A percentile compares a stretch with the other conserved stretches of the same genome.
Conservation (phyloP, 163 green algal species). For the Trebouxia gelatinosa region DNA sequence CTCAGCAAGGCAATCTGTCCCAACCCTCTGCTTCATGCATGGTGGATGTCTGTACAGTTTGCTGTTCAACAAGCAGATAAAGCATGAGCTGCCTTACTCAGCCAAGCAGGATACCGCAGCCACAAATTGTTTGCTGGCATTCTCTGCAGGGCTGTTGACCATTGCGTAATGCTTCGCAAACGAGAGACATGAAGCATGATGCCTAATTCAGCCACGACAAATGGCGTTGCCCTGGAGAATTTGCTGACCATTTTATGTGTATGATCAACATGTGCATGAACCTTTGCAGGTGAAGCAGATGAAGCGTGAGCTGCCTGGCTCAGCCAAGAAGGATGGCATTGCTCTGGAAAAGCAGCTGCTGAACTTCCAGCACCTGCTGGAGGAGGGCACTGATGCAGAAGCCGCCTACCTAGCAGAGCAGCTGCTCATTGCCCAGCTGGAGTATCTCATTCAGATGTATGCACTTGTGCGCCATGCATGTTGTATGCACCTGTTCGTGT, state of each 20-base stretch:
- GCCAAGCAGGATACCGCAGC: background rate
- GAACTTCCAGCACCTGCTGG: slow-evolving; percentile 6
- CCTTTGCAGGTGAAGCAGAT: slow-evolving; percentile 6
- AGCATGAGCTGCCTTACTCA: background rate
- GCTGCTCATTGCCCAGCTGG: slow-evolving; percentile 4
- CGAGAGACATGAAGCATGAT: too few species aligned
- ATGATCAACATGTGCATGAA: background rate
- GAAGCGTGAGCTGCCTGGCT: background rate
- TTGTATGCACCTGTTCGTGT: too few species aligned
- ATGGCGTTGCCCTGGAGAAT: background rate
- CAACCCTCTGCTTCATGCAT: too few species aligned
- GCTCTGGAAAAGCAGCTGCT: background rate
- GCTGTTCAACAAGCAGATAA: too few species aligned
- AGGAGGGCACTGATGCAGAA: slow-evolving; percentile 8
- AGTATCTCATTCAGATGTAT: slow-evolving; percentile 11
- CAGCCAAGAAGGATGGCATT: slow-evolving; percentile 12
- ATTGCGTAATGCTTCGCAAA: too few species aligned
- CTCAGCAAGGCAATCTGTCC: too few species aligned
- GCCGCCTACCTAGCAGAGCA: slow-evolving; percentile 21
- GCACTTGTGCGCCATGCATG: too few species aligned
- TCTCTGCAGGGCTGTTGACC: too few species aligned
- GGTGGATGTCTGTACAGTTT: too few species aligned
- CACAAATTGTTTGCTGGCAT: background rate
- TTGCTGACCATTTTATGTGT: background rate
- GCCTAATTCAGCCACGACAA: background rate